Conservation (phyloP, 306 rosid genomes). For the Trichosanthes cucumerina region DNA sequence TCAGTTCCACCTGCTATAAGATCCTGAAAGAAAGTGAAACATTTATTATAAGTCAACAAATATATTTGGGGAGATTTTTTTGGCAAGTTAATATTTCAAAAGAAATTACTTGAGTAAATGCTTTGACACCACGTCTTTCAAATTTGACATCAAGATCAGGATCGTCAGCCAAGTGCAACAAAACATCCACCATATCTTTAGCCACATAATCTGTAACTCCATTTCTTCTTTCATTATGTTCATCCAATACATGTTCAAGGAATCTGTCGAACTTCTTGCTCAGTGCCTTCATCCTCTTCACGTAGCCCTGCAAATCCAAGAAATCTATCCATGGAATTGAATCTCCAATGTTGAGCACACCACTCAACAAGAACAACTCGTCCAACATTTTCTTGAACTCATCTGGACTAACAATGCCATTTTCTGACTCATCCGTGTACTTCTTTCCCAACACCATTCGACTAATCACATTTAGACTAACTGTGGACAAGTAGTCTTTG, state of each 20-base stretch:
- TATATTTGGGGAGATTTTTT: too few species aligned
- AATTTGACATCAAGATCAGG: not conserved
- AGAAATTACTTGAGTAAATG: not conserved
- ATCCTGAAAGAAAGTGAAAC: not conserved
- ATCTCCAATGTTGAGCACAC: conserved; percentile 28
- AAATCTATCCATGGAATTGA: not conserved
- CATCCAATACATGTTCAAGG: not conserved
- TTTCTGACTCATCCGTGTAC: conserved; percentile 14
- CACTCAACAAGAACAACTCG: conserved; percentile 65
- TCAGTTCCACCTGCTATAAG: not conserved
- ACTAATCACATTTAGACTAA: not conserved
- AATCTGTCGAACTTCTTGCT: not conserved
- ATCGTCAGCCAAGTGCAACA: not conserved
- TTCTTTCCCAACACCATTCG: not conserved
- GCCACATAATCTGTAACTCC: not conserved
- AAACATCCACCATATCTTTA: not conserved
- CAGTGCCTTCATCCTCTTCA: not conserved
- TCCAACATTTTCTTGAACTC: conserved; percentile 81
- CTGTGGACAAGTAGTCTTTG: conserved; percentile 34
- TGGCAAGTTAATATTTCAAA: not conserved
- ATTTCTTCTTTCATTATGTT: not conserved
- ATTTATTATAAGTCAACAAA: too few species aligned
- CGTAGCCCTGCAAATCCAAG: not conserved
- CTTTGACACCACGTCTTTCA: not conserved
- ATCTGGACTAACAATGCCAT: conserved; percentile 32